Base-by-base conservation (phyloP, 306 rosid genomes). In the Quercus rubra region DNA sequence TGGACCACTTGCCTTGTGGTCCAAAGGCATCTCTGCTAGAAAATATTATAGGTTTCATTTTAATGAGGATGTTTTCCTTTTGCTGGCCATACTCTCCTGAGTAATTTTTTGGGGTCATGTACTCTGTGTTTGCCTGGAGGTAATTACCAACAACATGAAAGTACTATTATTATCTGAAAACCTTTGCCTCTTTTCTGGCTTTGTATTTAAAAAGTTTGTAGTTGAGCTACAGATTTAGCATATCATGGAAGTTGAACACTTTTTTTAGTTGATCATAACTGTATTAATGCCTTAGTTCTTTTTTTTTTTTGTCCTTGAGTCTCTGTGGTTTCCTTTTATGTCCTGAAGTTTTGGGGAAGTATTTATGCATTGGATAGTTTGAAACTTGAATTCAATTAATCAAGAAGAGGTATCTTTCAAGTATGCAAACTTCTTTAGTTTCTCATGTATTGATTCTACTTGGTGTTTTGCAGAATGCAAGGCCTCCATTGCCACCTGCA, bases 401-500 rank as follows among this genome's bases (percentile, higher is more conserved):
- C n/a, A 18, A 18, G 71, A 33, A 13, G 15, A 27, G 69, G 15
- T 18, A 18, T 67, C 25, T 14, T 33, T 71, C 54, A 27, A 51
- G 57, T 7, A 72, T 52, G 75, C 13, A 51, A 46, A 28, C 43
- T 5, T 46, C 62, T 25, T 17, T 27, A 51, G 43, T 72, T 51
- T 20, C 57, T 71, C 23, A n/a, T 51, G 72, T 18, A 66, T 28
- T 64, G 23, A 55, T 31, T 14, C 56, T 77, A 74, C 63, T 82
- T 69, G 5, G 14, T 43, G 70, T 79, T 74, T 63, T 84, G 90
- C 85, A 95, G 99, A 95, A 95, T 87, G 95, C 91, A 82, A 95
- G 99, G 76, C 99, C 99, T 1, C 96, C 98, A 30, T 71, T 95
- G 81, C 98, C 97, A 55, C 59, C 92, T 4, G 88, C 82, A 59